phyloP scores from a whole-genome alignment of 108 stramenopile genomes.

The Cyclotella atomus region DNA sequence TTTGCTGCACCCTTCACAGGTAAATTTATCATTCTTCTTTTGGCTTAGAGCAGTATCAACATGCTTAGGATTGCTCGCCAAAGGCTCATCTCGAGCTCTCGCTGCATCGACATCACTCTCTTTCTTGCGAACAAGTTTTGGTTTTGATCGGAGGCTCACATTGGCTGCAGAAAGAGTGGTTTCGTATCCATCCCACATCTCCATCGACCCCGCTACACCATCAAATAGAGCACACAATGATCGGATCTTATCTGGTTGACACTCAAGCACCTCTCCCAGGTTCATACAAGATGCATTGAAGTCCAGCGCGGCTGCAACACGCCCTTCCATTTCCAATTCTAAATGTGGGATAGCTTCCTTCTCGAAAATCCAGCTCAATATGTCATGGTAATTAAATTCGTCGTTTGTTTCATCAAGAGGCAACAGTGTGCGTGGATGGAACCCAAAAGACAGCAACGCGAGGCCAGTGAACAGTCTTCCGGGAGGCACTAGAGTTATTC shows the following conservation, averaged over 20 bases:
- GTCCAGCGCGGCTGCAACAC: conserved; percentile 46
- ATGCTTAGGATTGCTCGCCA: neutral
- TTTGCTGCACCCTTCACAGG: neutral
- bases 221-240: conserved; percentile 65
- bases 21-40: neutral
- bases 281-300: conserved; percentile 51
- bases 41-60: neutral
- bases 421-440: conserved; percentile 27
- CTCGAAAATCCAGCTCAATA: conserved; percentile 15
- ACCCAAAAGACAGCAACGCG: conserved; percentile 62
- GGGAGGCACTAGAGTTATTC: conserved; percentile 67
- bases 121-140: neutral
- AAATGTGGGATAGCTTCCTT: conserved; percentile 10
- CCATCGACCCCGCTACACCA: conserved; percentile 54
- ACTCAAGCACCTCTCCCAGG: conserved; percentile 72
- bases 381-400: conserved; percentile 17
- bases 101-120: neutral
- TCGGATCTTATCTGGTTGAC: conserved; percentile 56
- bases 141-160: conserved; percentile 10
- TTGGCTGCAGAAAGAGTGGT: conserved; percentile 19
- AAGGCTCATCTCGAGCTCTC: neutral
- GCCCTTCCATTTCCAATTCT: conserved; percentile 17
- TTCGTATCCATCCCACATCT: conserved; percentile 51
- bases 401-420: conserved; percentile 7
- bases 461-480: conserved; percentile 65